phyloP scores from a whole-genome alignment of 768 basidiomycete genomes.

The Candolleomyces aberdarensis region DNA sequence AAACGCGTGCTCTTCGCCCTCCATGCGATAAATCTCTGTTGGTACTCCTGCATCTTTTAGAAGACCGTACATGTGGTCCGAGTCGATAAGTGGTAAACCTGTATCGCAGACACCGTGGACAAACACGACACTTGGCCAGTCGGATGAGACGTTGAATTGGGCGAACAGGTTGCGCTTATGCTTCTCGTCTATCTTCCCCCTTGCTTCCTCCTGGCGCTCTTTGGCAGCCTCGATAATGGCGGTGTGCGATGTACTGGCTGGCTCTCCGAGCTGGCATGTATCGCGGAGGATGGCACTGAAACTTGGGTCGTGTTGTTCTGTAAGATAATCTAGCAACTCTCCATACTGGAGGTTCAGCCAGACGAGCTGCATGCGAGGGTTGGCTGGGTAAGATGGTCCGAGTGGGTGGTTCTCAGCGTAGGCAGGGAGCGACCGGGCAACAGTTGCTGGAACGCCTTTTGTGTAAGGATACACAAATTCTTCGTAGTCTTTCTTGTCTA shows the following conservation, averaged over 20 bases:
- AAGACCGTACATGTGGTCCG: constrained; percentile 28
- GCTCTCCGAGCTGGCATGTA: constrained; percentile 58
- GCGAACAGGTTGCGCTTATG: constrained; percentile 40
- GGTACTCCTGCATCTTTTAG: constrained; percentile 31
- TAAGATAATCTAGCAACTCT: constrained; percentile 56
- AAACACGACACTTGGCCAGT: constrained; percentile 47
- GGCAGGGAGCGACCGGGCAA: constrained; percentile 39
- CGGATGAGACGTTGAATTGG: constrained; percentile 32
- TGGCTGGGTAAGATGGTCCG: constrained; percentile 57
- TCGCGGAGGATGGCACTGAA: constrained; percentile 42
- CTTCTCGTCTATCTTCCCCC: constrained; percentile 50
- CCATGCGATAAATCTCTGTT: constrained; percentile 18
- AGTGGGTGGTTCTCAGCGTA: constrained; percentile 39
- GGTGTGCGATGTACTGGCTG: constrained; percentile 94
- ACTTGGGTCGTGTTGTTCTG: constrained; percentile 45
- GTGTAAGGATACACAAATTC: constrained; percentile 44
- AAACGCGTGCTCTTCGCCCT: constrained; percentile 49
- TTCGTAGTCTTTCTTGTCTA: constrained; percentile 44
- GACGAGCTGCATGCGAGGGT: constrained; percentile 59
- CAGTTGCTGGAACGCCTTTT: constrained; percentile 20
- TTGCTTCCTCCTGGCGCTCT: constrained; percentile 73
- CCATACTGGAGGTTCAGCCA: constrained; percentile 61
- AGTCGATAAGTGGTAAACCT: constrained; percentile 41
- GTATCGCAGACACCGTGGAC: constrained; percentile 48
- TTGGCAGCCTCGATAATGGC: constrained; percentile 92